Percentiles rank a stretch among this genome's conserved stretches.
Evolutionary conservation across 2,329 filamentous ascomycete genomes (phyloP).

Genomic region (Pseudogymnoascus sp.): DNA sequence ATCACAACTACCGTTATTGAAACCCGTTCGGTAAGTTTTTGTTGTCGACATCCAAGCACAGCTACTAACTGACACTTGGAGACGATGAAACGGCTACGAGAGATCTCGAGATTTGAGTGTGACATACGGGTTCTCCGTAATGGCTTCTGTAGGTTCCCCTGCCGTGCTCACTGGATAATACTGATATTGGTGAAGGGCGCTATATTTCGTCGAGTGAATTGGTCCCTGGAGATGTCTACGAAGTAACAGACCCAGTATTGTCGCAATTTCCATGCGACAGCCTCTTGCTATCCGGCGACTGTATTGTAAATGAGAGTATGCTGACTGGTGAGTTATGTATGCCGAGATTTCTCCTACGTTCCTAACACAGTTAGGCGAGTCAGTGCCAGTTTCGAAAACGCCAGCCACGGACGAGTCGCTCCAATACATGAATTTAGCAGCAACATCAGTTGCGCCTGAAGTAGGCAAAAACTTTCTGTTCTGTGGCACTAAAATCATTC

Average conservation of each 20-base stretch:
- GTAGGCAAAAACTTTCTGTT: constrained; percentile 87
- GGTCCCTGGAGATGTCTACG: constrained; percentile 92
- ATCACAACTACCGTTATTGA: constrained; percentile 85
- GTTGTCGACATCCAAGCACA: constrained; percentile 13
- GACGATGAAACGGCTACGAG: constrained; percentile 83
- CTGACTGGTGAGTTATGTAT: constrained; percentile 55
- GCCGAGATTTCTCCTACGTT: constrained; percentile 3
- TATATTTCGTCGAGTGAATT: constrained; percentile 79
- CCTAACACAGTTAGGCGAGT: constrained; percentile 56
- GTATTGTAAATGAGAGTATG: constrained; percentile 99
- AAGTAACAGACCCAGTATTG: constrained; percentile 87
- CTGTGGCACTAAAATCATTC: constrained; percentile 89
- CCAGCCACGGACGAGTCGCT: constrained; percentile 76
- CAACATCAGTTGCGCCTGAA: constrained; percentile 74
- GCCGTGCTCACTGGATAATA: constrained; percentile 9
- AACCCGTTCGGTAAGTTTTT: constrained; percentile 61
- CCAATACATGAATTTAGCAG: constrained; percentile 65
- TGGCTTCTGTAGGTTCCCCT: constrained; percentile 65
- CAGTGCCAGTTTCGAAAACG: constrained; percentile 88
- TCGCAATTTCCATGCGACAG: constrained; percentile 88
- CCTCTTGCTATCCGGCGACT: constrained; percentile 83
- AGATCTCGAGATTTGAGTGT: constrained; percentile 92
- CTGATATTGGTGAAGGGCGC: constrained; percentile 48
- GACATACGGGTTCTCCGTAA: constrained; percentile 88
- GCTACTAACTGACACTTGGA: constrained; percentile 26